A percentile compares a stretch with the other conserved stretches of the same genome.
Conservation (phyloP, 768 basidiomycete genomes). For the Clitopilus passeckerianus region DNA sequence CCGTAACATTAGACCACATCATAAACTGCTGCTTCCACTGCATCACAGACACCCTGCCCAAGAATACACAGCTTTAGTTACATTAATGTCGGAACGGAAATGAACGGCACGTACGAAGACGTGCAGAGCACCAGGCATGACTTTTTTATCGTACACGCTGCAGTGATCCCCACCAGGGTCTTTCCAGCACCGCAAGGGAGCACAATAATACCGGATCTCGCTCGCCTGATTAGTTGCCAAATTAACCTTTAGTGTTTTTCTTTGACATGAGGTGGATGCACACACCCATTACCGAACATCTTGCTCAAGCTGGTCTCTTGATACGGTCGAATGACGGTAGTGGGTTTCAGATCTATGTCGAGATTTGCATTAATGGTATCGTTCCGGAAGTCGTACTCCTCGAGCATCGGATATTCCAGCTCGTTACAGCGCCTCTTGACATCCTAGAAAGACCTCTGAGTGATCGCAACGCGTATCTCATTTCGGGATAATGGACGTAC, state of each 20-base stretch:
- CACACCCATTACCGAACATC: conserved; percentile 99
- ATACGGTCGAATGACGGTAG: conserved; percentile 95
- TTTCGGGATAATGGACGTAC: conserved; percentile 32
- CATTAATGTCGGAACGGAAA: conserved; percentile 5
- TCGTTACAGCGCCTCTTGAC: conserved; percentile 97
- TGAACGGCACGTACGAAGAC: conserved; percentile 70
- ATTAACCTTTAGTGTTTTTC: conserved; percentile 5
- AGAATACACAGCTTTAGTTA: background rate
- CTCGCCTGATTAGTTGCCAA: conserved; percentile 57
- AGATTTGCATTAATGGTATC: conserved; percentile 95
- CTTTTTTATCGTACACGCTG: conserved; percentile 99
- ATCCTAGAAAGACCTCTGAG: conserved; percentile 43
- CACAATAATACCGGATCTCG: conserved; percentile 96
- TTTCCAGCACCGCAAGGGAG: conserved; percentile 98
- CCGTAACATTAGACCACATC: conserved; percentile 97
- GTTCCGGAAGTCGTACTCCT: conserved; percentile 98
- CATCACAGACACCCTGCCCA: conserved; percentile 80
- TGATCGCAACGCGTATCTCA: background rate
- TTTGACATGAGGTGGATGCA: conserved; percentile 3
- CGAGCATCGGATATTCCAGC: conserved; percentile 95
- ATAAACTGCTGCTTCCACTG: conserved; percentile 99
- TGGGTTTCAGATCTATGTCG: conserved; percentile 97
- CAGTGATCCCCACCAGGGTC: conserved; percentile 98
- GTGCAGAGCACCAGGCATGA: conserved; percentile 97
- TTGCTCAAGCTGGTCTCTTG: conserved; percentile 98